phyloP scores from a whole-genome alignment of 345 rosid genomes.

The Laguncularia racemosa region DNA sequence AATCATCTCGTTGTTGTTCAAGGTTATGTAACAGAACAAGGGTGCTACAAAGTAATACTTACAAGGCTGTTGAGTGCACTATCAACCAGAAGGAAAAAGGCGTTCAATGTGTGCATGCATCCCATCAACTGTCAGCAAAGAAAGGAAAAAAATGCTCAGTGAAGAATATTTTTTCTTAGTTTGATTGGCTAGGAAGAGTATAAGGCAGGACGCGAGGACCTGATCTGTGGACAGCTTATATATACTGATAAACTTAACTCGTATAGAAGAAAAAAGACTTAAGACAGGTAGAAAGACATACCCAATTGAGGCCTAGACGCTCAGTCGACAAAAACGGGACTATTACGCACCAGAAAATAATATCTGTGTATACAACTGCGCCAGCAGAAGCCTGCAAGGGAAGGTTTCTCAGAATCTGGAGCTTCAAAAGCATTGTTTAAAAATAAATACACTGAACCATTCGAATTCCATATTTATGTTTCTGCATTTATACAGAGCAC shows the following conservation, averaged over 20 bases:
- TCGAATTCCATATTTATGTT: too few species aligned
- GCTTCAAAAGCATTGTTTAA: neutral
- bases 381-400: constrained; percentile 63
- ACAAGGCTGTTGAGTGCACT: constrained; percentile 64
- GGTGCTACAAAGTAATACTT: constrained; percentile 22
- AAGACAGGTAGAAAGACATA: constrained; percentile 14
- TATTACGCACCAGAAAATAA: constrained; percentile 64
- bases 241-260: too few species aligned
- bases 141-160: neutral
- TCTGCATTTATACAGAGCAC: too few species aligned
- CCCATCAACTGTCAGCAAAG: constrained; percentile 58
- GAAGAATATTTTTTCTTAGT: too few species aligned
- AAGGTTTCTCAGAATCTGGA: constrained; percentile 1
- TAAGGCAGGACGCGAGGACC: too few species aligned
- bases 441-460: too few species aligned
- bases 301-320: constrained; percentile 57
- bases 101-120: constrained; percentile 73
- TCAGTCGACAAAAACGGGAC: constrained; percentile 57
- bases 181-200: too few species aligned
- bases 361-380: constrained; percentile 68
- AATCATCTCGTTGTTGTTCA: neutral
- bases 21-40: neutral
- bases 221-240: too few species aligned
- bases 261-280: too few species aligned
- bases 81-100: constrained; percentile 50